phyloP scores from a whole-genome alignment of 441 rosid genomes.

The Pelargonium australe region DNA sequence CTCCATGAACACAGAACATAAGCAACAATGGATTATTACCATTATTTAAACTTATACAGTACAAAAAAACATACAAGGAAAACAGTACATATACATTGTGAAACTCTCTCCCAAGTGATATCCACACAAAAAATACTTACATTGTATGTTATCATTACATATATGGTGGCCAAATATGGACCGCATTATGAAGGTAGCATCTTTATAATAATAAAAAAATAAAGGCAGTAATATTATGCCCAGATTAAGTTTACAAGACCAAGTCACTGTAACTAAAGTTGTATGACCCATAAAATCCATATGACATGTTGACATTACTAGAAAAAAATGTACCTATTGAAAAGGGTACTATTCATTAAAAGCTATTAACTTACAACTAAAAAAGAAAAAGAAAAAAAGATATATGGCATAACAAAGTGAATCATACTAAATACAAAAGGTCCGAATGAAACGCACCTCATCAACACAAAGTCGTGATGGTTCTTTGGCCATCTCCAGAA shows the following conservation, averaged over 20 bases:
- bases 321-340: not conserved
- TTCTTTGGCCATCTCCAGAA: constrained; percentile 92
- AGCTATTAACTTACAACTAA: not conserved
- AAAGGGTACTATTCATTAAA: not conserved
- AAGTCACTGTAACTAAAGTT: not conserved
- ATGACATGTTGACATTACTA: not conserved
- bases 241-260: not conserved
- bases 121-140: not conserved
- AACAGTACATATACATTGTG: not conserved
- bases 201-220: no score
- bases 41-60: not conserved
- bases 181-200: no score
- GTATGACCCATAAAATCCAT: not conserved
- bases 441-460: constrained; percentile 40
- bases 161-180: not conserved
- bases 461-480: constrained; percentile 88
- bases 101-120: not conserved
- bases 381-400: not conserved
- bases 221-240: not conserved
- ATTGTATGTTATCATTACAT: not conserved
- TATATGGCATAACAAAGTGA: not conserved
- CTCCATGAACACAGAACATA: constrained; percentile 9
- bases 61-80: not conserved
- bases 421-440: constrained; percentile 1
- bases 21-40: not conserved